Evolutionary conservation across 306 rosid species (phyloP), one percentile per base, ranked within the genome.

Genomic region (Acmispon strigosus): DNA sequence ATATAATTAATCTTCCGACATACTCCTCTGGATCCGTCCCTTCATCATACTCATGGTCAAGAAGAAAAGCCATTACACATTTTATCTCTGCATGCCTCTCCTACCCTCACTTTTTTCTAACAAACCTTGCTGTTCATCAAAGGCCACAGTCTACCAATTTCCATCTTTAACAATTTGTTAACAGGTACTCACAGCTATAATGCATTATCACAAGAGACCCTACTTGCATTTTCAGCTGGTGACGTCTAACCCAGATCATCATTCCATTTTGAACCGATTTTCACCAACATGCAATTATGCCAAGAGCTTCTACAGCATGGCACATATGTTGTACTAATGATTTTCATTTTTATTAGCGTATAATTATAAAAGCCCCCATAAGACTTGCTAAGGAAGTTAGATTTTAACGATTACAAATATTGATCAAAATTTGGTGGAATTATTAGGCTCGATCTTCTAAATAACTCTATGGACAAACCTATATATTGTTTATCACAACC

Each of bases 291-390:
- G 57, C 49, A 34, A 60, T 70, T 45, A 62, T 58, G 49, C 58
- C 78, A 34, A 56, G 32, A 70, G 55, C 77, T 73, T 41, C 52
- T 63, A 24, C 41, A 52, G 59, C 50, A 66, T 68, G 80, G 54
- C 65, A 76, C 70, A 50, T 14, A 42, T 34, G 3, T 10, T 42
- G 47, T 65, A 59, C 74, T 70, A 47, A 66, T 43, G n/a, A 2
- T 27, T 48, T 47, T 55, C 32, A 76, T 42, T 22, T 62, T 55
- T n/a, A 45, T 29, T 15, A 9, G 10, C 32, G n/a, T 43, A 11
- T 6, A 10, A 32, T 10, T 43, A 44, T 10, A 52, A 56, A 57
- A 8, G 27, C 27, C 17, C 17, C 24, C 18, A n/a, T 39, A 19
- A 36, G 41, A n/a, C n/a, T 27, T 60, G 29, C 50, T 47, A 52